phyloP scores from a whole-genome alignment of 257 asterid genomes.

The Plantago major region DNA sequence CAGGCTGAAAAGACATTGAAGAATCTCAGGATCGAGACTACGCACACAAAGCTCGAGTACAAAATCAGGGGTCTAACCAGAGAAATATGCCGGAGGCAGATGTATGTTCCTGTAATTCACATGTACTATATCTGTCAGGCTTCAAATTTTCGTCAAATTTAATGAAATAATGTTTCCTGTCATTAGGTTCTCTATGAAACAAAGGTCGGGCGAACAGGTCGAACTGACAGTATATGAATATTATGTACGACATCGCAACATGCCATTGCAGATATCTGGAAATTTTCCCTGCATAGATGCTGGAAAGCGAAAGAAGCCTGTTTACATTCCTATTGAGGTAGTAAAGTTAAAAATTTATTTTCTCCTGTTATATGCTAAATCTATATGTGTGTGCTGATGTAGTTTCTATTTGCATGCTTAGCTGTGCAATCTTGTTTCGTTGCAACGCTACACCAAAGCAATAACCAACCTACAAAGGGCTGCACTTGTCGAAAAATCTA shows the following conservation, averaged over 20 bases:
- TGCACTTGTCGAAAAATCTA: conserved; percentile 67
- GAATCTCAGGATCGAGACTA: conserved; percentile 44
- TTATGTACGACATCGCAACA: conserved; percentile 31
- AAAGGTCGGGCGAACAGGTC: conserved; percentile 23
- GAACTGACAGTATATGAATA: conserved; percentile 58
- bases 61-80: conserved; percentile 67
- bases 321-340: conserved; percentile 67
- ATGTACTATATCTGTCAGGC: background rate
- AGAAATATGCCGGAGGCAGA: conserved; percentile 43
- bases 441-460: conserved; percentile 70
- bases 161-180: background rate
- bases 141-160: background rate
- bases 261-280: conserved; percentile 35
- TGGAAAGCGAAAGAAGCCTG: conserved; percentile 62
- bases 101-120: conserved; percentile 24
- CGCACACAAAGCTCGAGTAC: conserved; percentile 38
- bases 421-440: conserved; percentile 57
- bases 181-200: conserved; percentile 46
- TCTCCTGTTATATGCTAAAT: background rate
- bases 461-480: conserved; percentile 55
- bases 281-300: conserved; percentile 58
- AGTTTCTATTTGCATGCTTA: conserved; percentile 17
- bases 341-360: background rate
- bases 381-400: background rate
- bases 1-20: conserved; percentile 63